These are phyloP conservation scores for Yamadazyma sp. DNA, from an alignment of 805 yeast species.

Conservation along the genomic window DNA sequence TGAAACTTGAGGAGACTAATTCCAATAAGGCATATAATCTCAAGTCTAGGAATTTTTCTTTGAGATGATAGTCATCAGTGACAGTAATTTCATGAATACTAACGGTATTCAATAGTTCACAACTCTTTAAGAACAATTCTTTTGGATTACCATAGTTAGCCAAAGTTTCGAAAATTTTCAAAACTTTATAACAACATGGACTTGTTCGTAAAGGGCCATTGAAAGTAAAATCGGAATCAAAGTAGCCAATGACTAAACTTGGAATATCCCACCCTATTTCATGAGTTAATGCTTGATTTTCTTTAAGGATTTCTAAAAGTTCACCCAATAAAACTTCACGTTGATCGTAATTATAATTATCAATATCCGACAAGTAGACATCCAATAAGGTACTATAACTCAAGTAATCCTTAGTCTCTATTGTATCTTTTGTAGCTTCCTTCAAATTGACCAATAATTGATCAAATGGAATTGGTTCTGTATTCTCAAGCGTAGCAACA, in stretches of 20 bases:
- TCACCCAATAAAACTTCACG: slow-evolving; percentile 46
- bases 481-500: slow-evolving; percentile 21
- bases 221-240: slow-evolving; percentile 37
- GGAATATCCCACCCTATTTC: slow-evolving; percentile 96
- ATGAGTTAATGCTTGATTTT: slow-evolving; percentile 48
- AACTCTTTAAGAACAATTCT: slow-evolving; percentile 67
- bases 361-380: slow-evolving; percentile 49
- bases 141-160: slow-evolving; percentile 75
- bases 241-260: slow-evolving; percentile 52
- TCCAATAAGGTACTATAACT: slow-evolving; percentile 75
- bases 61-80: slow-evolving; percentile 9
- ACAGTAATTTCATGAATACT: slow-evolving; percentile 16
- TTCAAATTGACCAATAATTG: slow-evolving; percentile 25
- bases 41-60: slow-evolving; percentile 43
- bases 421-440: slow-evolving; percentile 31
- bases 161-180: slow-evolving; percentile 58
- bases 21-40: slow-evolving; percentile 68
- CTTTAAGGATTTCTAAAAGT: slow-evolving; percentile 41
- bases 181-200: slow-evolving; percentile 36
- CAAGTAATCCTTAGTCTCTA: slow-evolving; percentile 56
- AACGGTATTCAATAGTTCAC: slow-evolving; percentile 56
- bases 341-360: slow-evolving; percentile 46
- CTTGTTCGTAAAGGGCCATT: slow-evolving; percentile 27
- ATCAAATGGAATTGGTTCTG: slow-evolving; percentile 17
- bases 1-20: slow-evolving; percentile 55